Evolutionary conservation across 345 rosid species (phyloP).

Genomic region (Hibiscus syriacus): DNA sequence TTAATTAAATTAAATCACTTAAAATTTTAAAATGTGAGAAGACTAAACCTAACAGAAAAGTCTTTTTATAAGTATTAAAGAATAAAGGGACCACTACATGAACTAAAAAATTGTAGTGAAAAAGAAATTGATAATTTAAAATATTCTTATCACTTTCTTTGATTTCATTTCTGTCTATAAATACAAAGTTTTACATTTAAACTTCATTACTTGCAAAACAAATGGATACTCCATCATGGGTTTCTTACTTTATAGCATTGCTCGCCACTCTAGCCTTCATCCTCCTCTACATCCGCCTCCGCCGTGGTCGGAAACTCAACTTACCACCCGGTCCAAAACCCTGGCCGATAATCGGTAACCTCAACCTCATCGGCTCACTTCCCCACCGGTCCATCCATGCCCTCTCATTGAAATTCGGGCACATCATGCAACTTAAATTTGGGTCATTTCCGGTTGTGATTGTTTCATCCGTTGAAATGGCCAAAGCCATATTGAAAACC

Average conservation of each 20-base stretch:
- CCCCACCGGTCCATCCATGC: slow-evolving; percentile 57
- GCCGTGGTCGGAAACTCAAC: slow-evolving; percentile 28
- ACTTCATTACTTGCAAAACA: neutral
- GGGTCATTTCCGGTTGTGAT: slow-evolving; percentile 47
- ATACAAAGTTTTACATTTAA: no score
- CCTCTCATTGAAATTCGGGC: slow-evolving; percentile 50
- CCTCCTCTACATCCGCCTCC: slow-evolving; percentile 29
- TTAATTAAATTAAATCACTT: no score
- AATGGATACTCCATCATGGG: neutral
- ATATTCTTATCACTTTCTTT: no score
- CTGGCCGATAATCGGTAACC: slow-evolving; percentile 70
- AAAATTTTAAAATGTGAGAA: no score
- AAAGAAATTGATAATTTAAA: no score
- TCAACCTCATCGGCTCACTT: slow-evolving; percentile 48
- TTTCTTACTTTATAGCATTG: slow-evolving; percentile 18
- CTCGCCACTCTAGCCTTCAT: slow-evolving; percentile 26
- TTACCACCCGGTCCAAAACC: slow-evolving; percentile 56
- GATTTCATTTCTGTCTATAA: no score
- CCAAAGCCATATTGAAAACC: slow-evolving; percentile 44
- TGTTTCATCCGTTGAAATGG: slow-evolving; percentile 51
- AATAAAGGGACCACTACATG: no score
- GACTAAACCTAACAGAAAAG: no score
- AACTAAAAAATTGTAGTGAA: no score
- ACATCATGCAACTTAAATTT: slow-evolving; percentile 49
- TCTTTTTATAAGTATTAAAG: no score